These are phyloP conservation scores for Rhodotorula sp. DNA, from an alignment of 1,284 basidiomycete species.

Conservation along the genomic window DNA sequence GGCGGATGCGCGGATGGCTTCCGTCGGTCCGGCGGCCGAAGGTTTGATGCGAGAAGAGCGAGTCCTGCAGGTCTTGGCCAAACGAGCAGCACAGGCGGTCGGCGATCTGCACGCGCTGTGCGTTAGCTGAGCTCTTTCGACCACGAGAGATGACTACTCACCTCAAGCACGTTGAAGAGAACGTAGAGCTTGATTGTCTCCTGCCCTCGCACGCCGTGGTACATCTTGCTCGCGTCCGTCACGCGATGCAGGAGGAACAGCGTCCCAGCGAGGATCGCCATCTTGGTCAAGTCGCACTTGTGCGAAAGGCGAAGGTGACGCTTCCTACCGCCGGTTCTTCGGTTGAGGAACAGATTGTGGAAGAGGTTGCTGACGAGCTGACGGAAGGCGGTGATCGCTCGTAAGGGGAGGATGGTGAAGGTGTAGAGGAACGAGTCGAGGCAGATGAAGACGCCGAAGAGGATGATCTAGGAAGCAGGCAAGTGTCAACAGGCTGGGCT, in stretches of 20 bases:
- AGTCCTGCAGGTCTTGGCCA: constrained; percentile 95
- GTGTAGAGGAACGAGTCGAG: constrained; percentile 97
- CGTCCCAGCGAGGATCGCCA: constrained; percentile 71
- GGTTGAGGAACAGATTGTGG: constrained; percentile 12
- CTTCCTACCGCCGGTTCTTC: background rate
- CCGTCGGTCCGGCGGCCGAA: constrained; percentile 60
- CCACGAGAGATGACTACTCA: constrained; percentile 47
- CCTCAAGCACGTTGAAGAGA: constrained; percentile 97
- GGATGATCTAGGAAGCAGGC: constrained; percentile 64
- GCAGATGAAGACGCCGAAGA: constrained; percentile 90
- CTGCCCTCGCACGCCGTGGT: constrained; percentile 97
- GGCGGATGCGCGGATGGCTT: constrained; percentile 60
- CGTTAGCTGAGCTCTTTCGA: too few relatives aligned
- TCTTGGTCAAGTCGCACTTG: constrained; percentile 84
- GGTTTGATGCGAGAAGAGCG: constrained; percentile 89
- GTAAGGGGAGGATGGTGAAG: constrained; percentile 95
- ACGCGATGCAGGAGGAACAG: constrained; percentile 73
- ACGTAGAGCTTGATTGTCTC: constrained; percentile 99
- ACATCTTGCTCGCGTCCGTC: constrained; percentile 97
- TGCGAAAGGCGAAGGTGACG: constrained; percentile 70
- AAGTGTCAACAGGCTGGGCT: background rate
- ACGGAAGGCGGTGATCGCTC: constrained; percentile 52
- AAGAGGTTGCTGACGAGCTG: constrained; percentile 58
- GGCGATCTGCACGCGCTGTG: constrained; percentile 66
- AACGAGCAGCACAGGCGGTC: constrained; percentile 94